Base-by-base conservation (phyloP, 805 yeast genomes). In the Candida incommunis region DNA sequence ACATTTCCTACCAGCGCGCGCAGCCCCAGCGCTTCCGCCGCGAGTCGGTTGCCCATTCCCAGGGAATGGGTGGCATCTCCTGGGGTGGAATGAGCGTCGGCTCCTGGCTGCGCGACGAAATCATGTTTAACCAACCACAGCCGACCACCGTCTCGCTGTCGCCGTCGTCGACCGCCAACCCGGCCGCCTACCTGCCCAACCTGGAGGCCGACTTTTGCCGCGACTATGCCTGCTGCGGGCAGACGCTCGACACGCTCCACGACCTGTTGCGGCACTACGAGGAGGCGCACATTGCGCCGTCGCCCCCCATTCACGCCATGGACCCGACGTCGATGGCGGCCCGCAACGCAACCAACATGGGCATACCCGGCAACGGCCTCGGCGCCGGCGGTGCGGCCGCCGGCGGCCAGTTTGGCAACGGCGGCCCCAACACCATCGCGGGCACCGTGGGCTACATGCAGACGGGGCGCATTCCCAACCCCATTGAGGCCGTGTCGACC, bases 71-170 rank as follows among this genome's bases (percentile, higher is more conserved):
- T 40, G 98, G 97, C 41, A 83, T 90, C 26, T 81, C 94, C 5
- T 90, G 96, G 96, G 97, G 97, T 21, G 87, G 95, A 2, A 77
- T 88, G 46, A 82, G 94, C 23, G 87, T 90, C 24, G 96, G 96
- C 13, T 80, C 92, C 15, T 90, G 98, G 98, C 69, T 90, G 22
- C 82, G 87, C 58, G 97, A 90, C 61, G 98, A 90, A 62, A 62
- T 59, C 42, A 51, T 61, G 55, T 51, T 57, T 47, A 55, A 58
- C 46, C 52, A 54, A 34, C 42, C 46, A 45, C 48, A 53, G 22
- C 41, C 42, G 22, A 43, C 55, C 50, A 60, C 64, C 49, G 64
- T 74, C 62, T 73, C 80, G 53, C 84, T 86, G 45, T 85, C 84
- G 29, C 74, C 80, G 21, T 67, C 75, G 46, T n/a, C n/a, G n/a